phyloP scores from a whole-genome alignment of 176 grass and related monocot species.

The Puccinellia tenuiflora region DNA sequence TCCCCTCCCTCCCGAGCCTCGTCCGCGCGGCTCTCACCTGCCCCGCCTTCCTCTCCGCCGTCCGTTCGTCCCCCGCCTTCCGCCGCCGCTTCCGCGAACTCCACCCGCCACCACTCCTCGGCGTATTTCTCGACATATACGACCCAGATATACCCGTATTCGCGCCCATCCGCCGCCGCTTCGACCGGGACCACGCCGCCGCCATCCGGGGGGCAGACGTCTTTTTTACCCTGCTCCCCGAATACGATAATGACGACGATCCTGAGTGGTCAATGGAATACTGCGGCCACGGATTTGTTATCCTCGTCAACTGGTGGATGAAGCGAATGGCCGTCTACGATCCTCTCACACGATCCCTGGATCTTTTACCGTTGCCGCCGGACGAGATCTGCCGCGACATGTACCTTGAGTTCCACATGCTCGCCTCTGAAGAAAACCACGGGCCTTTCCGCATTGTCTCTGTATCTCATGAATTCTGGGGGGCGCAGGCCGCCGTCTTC shows the following conservation, averaged over 20 bases:
- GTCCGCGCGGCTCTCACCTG: background rate
- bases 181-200: background rate
- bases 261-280: background rate
- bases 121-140: background rate
- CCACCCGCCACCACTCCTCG: background rate
- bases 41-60: background rate
- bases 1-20: background rate
- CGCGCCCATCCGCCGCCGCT: background rate
- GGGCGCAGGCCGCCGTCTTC: background rate
- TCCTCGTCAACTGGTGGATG: background rate
- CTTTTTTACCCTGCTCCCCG: background rate
- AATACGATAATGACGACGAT: background rate
- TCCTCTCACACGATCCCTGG: background rate
- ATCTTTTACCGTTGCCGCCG: background rate
- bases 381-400: background rate
- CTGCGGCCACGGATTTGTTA: background rate
- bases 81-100: background rate
- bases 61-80: background rate
- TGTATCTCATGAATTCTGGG: background rate
- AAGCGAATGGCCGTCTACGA: background rate
- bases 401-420: background rate
- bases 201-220: background rate
- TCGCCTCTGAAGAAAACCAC: background rate
- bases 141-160: background rate
- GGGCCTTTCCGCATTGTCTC: background rate